phyloP scores from a whole-genome alignment of 108 stramenopile species.

The Nannochloropsis gaditana region DNA sequence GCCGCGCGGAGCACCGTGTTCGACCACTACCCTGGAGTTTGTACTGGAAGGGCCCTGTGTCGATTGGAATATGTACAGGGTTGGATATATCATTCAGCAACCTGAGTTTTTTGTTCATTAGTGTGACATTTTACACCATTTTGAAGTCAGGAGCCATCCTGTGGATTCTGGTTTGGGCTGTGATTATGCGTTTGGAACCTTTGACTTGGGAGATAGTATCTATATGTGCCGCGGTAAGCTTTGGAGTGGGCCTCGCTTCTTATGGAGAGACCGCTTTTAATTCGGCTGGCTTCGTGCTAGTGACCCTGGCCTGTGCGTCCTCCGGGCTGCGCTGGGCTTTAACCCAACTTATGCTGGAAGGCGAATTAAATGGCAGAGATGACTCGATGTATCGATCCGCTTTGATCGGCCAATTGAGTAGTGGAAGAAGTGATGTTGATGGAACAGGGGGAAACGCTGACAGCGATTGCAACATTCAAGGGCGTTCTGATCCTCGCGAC shows the following conservation, averaged over 20 bases:
- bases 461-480: not conserved
- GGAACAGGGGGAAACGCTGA: not conserved
- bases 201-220: not conserved
- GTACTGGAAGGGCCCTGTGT: not conserved
- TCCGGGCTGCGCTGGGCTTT: not conserved
- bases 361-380: not conserved
- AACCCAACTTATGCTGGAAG: not conserved
- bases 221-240: not conserved
- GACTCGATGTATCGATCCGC: not conserved
- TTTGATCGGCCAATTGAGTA: not conserved
- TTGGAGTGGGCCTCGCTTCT: not conserved
- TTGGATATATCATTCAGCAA: not conserved
- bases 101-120: not conserved
- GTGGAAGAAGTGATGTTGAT: not conserved
- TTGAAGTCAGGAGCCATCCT: slow-evolving; percentile 18
- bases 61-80: not conserved
- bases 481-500: not conserved
- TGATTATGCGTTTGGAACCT: not conserved
- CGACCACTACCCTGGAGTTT: not conserved
- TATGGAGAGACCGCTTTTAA: not conserved
- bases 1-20: not conserved
- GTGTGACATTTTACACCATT: slow-evolving; percentile 21
- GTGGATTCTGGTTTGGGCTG: not conserved
- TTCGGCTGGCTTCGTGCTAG: not conserved
- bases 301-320: not conserved